Conservation (phyloP, 2,329 filamentous ascomycete species). For the Mycosphaerelloides madeirae region DNA sequence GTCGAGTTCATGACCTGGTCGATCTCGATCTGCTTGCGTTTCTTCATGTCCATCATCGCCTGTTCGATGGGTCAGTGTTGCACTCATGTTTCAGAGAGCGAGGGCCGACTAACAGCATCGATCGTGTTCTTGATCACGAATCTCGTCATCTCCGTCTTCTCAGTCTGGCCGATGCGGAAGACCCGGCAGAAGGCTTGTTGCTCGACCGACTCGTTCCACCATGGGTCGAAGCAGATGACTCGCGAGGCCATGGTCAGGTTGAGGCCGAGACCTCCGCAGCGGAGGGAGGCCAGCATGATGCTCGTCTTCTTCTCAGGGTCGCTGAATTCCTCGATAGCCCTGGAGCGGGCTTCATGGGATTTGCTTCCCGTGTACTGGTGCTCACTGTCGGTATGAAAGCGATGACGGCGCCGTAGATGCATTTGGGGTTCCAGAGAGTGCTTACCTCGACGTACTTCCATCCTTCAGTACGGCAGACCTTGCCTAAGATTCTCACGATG, state of each 20-base stretch:
- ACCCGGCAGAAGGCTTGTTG: conserved; percentile 53
- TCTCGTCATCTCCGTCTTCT: conserved; percentile 55
- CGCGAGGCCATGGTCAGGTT: conserved; percentile 55
- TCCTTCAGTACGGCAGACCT: conserved; percentile 46
- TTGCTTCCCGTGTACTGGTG: conserved; percentile 48
- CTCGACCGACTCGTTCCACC: conserved; percentile 52
- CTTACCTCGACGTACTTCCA: conserved; percentile 40
- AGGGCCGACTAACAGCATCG: conserved; percentile 40
- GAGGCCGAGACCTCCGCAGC: conserved; percentile 54
- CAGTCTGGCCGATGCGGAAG: conserved; percentile 59
- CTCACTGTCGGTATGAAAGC: too few relatives aligned
- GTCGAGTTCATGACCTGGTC: conserved; percentile 39
- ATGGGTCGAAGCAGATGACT: conserved; percentile 47
- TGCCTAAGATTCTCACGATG: conserved; percentile 49
- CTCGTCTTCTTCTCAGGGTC: conserved; percentile 30
- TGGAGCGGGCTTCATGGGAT: conserved; percentile 40
- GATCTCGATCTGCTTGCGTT: conserved; percentile 47
- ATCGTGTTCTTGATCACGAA: conserved; percentile 54
- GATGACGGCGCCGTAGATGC: too few relatives aligned
- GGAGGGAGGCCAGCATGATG: conserved; percentile 54
- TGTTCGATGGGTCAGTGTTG: too few relatives aligned
- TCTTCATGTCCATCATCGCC: conserved; percentile 53
- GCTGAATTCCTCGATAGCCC: conserved; percentile 46
- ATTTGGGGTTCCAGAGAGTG: too few relatives aligned
- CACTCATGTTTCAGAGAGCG: too few relatives aligned